Conservation (phyloP, 164 flowering plant species). For the Cinnamomum chago region DNA sequence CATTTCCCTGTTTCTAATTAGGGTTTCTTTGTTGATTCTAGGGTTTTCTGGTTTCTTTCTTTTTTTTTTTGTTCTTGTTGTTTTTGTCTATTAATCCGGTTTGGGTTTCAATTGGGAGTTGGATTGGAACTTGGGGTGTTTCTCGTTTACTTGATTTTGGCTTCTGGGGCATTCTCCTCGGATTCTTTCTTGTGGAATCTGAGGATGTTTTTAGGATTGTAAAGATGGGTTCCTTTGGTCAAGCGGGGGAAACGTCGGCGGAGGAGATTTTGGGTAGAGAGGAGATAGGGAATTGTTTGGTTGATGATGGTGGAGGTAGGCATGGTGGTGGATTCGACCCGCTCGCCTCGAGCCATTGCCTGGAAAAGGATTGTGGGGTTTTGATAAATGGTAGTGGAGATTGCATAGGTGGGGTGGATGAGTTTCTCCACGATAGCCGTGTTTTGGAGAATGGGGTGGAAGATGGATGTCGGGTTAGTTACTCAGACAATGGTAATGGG, state of each 20-base stretch:
- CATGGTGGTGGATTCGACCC: background rate
- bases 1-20: background rate
- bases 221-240: background rate
- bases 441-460: background rate
- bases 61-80: background rate
- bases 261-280: background rate
- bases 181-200: background rate
- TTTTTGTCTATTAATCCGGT: background rate
- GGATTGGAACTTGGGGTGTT: background rate
- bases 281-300: background rate
- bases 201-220: background rate
- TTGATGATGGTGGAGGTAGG: background rate
- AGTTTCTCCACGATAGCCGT: too few relatives aligned
- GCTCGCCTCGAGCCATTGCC: background rate
- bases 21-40: constrained; percentile 2
- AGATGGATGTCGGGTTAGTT: background rate
- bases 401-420: too few relatives aligned
- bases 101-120: background rate
- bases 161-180: background rate
- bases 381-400: background rate
- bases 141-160: background rate
- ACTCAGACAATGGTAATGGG: background rate
- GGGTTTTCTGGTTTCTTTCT: background rate
- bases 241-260: background rate
- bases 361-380: background rate